Evolutionary conservation across 331 rosid species (phyloP).

Genomic region (Pyrus hybrid): DNA sequence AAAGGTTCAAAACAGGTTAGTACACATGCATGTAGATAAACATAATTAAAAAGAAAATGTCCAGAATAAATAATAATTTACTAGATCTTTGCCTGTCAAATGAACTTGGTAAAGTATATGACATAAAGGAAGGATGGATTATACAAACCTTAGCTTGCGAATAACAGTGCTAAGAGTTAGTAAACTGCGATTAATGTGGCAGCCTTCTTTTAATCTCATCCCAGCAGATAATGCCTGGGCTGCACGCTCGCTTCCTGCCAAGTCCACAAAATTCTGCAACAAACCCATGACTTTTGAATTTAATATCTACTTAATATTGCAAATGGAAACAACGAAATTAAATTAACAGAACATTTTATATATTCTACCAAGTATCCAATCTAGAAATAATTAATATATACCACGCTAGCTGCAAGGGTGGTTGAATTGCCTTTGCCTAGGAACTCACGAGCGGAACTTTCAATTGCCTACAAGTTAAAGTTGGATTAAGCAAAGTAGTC

Average conservation of each 20-base stretch:
- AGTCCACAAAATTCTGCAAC: slow-evolving; percentile 90
- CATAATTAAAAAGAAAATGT: background rate
- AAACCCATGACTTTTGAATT: slow-evolving; percentile 10
- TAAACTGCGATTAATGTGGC: slow-evolving; percentile 97
- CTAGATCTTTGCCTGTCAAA: background rate
- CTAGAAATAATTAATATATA: slow-evolving; percentile 25
- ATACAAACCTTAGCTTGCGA: slow-evolving; percentile 85
- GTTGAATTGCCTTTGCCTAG: slow-evolving; percentile 89
- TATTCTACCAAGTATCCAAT: background rate
- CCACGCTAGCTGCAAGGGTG: slow-evolving; percentile 90
- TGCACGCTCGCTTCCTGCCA: slow-evolving; percentile 99
- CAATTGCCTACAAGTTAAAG: slow-evolving; percentile 61
- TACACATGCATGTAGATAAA: background rate
- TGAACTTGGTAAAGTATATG: background rate
- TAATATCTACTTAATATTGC: background rate
- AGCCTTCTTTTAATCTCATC: slow-evolving; percentile 89
- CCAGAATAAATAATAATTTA: background rate
- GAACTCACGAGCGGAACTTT: slow-evolving; percentile 97
- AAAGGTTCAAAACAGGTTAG: background rate
- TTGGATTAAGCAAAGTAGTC: slow-evolving; percentile 6
- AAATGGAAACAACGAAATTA: background rate
- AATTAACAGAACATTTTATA: background rate
- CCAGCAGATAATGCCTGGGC: slow-evolving; percentile 95
- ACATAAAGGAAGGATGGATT: slow-evolving; percentile 22
- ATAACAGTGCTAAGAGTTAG: slow-evolving; percentile 89